Evolutionary conservation across 176 grass and related monocot genomes (phyloP).

Genomic region (Alopecurus myosuroides): DNA sequence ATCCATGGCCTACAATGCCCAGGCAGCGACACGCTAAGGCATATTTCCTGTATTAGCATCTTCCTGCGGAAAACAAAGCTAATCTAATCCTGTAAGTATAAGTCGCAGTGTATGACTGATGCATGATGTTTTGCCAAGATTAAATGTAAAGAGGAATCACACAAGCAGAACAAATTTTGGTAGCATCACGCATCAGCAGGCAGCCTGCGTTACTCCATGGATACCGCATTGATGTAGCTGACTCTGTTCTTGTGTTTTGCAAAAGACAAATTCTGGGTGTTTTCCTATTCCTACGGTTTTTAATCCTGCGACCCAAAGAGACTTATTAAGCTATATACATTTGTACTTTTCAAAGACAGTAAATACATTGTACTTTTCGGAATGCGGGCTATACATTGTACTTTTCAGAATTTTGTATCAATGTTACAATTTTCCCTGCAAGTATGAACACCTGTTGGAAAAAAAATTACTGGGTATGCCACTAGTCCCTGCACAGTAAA

Average conservation of each 20-base stretch:
- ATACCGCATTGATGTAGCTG: constrained; percentile 67
- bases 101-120: neutral
- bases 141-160: neutral
- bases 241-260: constrained; percentile 85
- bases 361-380: neutral
- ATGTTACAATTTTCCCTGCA: neutral
- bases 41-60: constrained; percentile 1
- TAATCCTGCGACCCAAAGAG: no score
- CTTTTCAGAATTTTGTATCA: neutral
- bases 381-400: neutral
- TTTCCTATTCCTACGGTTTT: no score
- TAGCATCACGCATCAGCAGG: constrained; percentile 15
- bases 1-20: neutral
- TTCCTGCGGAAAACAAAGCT: neutral
- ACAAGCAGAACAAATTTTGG: no score
- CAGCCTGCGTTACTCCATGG: constrained; percentile 63
- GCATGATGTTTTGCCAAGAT: neutral
- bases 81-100: neutral
- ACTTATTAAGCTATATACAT: neutral
- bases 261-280: no score
- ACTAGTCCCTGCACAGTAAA: neutral
- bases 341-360: no score
- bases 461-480: neutral
- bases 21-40: neutral
- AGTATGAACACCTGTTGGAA: neutral